Evolutionary conservation across 805 yeast species (phyloP), one percentile per base, ranked within the genome.

Genomic region (Cyberlindnera subsufficiens): DNA sequence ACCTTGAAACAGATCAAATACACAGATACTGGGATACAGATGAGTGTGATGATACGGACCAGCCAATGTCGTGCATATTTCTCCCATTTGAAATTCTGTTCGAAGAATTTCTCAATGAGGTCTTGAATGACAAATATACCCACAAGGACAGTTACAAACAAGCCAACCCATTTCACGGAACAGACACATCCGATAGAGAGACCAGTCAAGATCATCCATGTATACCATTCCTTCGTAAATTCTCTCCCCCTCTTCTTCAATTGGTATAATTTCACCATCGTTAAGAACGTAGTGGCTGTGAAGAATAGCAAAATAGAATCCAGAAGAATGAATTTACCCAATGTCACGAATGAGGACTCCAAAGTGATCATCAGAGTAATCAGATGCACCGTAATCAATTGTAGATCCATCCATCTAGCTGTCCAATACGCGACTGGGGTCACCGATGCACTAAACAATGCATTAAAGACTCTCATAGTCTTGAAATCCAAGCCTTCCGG

Each of bases 111-210:
- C 39, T 72, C 63, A 41, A 63, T 57, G 29, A 82, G 61, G 48
- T 82, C 87, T 46, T 73, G 67, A 15, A 77, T 52, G 6, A 77
- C 74, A 58, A 79, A 81, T 6, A 77, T 34, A 0, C 89, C 89
- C 36, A 80, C 75, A 10, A 80, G 63, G 0, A 65, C 67, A 14
- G 87, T 82, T 30, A 80, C 71, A 50, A 80, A 85, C 27, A 85
- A 60, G 5, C 95, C 95, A 14, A 86, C 95, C 93, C 90, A 84
- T 62, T 86, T 86, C 9, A 84, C 86, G 35, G 89, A 80, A 54
- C 90, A 84, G 6, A 84, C 95, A 62, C 90, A 84, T 0, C 95
- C 95, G 43, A 86, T 74, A 6, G 85, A 75, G 2, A 80, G 19
- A 10, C 95, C 95, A 1, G 84, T 72, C 3, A 78, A 42, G 5